Conservation (phyloP, 1,284 basidiomycete genomes). For the Ceratobasidium sp. region DNA sequence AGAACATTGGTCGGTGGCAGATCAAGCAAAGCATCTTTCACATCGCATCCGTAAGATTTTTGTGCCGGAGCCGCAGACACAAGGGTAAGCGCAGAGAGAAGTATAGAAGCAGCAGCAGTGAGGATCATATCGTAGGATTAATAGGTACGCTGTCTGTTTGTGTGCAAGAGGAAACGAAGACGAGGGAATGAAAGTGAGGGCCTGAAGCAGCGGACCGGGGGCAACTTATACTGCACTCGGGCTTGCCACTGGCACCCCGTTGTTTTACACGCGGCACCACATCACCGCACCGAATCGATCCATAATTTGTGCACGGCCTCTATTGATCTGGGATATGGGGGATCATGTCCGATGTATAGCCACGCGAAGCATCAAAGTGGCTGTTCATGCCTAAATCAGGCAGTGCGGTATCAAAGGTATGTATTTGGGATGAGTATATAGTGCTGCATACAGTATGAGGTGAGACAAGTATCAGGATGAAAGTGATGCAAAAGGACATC, state of each 20-base stretch:
- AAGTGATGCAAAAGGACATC: neutral
- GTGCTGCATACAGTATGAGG: neutral
- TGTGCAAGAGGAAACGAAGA: neutral
- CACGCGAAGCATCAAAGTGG: constrained; percentile 1
- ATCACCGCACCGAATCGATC: neutral
- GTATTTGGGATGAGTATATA: neutral
- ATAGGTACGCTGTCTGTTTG: neutral
- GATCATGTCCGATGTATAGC: constrained; percentile 22
- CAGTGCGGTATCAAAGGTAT: neutral
- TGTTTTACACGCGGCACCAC: neutral
- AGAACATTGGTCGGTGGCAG: constrained; percentile 7
- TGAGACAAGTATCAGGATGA: neutral
- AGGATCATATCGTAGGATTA: constrained; percentile 3
- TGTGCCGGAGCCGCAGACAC: constrained; percentile 16
- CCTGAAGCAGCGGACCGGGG: neutral
- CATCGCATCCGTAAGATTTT: constrained; percentile 28
- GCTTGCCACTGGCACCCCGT: no score
- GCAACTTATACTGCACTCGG: no score
- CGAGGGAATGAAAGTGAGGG: constrained; percentile 6
- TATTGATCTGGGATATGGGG: constrained; percentile 11
- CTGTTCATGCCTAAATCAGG: constrained; percentile 1
- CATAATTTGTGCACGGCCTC: constrained; percentile 14
- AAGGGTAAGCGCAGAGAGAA: constrained; percentile 3
- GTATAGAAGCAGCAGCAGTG: neutral
- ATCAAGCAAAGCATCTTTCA: constrained; percentile 29